Evolutionary conservation across 345 rosid genomes (phyloP).

Genomic region (Schrenkiella parvula): DNA sequence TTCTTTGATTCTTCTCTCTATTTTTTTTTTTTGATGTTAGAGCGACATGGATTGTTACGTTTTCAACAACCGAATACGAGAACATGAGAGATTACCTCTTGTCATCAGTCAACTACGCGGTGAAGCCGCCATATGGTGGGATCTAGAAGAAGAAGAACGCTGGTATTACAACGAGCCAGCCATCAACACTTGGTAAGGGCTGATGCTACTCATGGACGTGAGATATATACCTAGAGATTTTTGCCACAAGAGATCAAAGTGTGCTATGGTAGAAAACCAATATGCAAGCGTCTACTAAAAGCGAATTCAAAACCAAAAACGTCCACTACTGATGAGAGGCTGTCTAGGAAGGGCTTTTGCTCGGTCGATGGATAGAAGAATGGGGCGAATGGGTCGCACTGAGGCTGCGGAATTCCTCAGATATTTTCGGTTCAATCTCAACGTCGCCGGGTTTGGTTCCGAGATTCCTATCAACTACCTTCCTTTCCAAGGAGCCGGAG

Average conservation of each 20-base stretch:
- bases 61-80: not conserved
- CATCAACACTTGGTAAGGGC: not conserved
- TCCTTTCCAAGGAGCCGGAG: too few relatives aligned
- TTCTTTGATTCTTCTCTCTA: too few relatives aligned
- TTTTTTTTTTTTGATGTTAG: too few relatives aligned
- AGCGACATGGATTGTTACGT: not conserved
- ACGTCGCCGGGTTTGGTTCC: too few relatives aligned
- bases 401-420: too few relatives aligned
- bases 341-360: too few relatives aligned
- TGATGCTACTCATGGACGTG: not conserved
- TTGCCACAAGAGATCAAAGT: not conserved
- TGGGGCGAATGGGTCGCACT: too few relatives aligned
- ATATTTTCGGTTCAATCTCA: too few relatives aligned
- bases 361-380: too few relatives aligned
- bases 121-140: not conserved
- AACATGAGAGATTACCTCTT: not conserved
- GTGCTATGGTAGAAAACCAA: not conserved
- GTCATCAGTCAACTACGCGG: not conserved
- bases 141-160: not conserved
- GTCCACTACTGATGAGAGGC: too few relatives aligned
- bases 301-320: not conserved
- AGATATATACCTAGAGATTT: not conserved
- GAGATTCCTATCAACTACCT: too few relatives aligned
- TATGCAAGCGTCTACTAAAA: not conserved
- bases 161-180: not conserved